Evolutionary conservation across 129 eudicot species (phyloP), one percentile per base, ranked within the genome.

Genomic region (Artemisia annua): DNA sequence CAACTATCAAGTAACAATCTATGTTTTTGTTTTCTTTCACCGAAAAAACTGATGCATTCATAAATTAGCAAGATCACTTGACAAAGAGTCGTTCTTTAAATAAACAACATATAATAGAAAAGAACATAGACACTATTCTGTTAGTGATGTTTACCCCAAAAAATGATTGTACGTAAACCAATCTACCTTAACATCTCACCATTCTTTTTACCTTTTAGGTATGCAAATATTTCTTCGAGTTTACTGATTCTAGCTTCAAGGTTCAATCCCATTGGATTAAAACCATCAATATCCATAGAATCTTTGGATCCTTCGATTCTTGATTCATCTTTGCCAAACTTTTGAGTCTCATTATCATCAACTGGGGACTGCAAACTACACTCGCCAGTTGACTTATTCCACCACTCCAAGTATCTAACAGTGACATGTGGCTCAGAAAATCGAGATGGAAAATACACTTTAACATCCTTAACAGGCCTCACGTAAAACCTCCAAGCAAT

Each of bases 361-460:
- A 39, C 9, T 39, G 46, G 46, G 46, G 46, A 39, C 46, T 39
- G 46, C 46, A 39, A 39, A 39, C 46, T 39, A 39, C 10, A 39
- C 2, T 39, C 11, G 46, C 74, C 64, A 16, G 26, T 43, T 11
- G 71, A 72, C 10, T 71, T 59, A 16, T 59, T 75, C 94, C 89
- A 80, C 94, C 86, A 85, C 10, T 68, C 26, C 67, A 57, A 63
- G 77, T 87, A 87, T 53, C 71, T 56, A 3, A 51, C 69, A 16
- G 89, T 75, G 8, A 85, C 79, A 52, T 71, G 77, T 1, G 85
- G 58, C 63, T 74, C 81, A 60, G 53, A 78, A 52, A 16, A 18
- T 54, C 53, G 32, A 13, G 79, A 57, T 50, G 72, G 79, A 54
- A 75, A 48, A 53, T 65, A 75, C 26, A 75, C 14, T 64, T 43